Conservation (phyloP, 306 rosid genomes). For the Luffa aegyptiaca region DNA sequence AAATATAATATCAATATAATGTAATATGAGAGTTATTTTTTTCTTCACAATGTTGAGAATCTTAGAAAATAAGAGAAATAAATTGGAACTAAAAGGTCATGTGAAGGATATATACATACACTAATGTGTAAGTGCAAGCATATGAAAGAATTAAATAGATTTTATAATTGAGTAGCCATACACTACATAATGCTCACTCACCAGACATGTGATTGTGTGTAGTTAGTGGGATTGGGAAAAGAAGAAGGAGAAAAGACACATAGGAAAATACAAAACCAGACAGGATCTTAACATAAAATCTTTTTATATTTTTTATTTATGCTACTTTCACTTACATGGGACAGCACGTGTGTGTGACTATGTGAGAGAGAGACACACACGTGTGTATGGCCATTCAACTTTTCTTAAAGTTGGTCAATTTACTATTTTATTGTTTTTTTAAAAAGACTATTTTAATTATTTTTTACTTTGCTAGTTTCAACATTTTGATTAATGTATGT, state of each 20-base stretch:
- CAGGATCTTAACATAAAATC: constrained; percentile 33
- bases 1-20: no score
- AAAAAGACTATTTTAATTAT: neutral
- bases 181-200: neutral
- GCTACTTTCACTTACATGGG: neutral
- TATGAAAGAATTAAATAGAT: neutral
- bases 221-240: neutral
- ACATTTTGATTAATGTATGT: neutral
- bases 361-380: neutral
- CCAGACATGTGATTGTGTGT: neutral
- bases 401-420: neutral
- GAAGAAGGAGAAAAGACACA: neutral
- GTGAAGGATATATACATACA: neutral
- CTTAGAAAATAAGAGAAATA: no score
- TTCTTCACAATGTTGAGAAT: no score
- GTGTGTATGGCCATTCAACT: neutral
- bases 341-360: neutral
- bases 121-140: no score
- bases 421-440: neutral
- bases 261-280: constrained; percentile 16
- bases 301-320: neutral
- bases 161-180: neutral
- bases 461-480: neutral
- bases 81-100: neutral
- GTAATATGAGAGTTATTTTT: no score